Percentiles rank a stretch among this genome's conserved stretches.
phyloP scores from a whole-genome alignment of 208 protist genomes.

The Herpetomonas tarakana region DNA sequence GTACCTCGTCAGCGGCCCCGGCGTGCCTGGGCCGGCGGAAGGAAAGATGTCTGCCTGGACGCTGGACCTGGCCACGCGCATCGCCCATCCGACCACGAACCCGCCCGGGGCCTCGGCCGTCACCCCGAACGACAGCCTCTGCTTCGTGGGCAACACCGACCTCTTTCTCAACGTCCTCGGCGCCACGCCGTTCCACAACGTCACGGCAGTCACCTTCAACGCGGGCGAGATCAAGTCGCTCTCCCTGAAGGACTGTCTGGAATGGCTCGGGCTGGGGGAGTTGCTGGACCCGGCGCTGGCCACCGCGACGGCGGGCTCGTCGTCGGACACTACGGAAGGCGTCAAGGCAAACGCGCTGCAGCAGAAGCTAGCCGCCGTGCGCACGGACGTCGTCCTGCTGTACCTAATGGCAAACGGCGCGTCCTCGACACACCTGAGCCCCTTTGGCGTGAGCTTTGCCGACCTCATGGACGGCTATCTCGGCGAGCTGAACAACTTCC shows the following conservation, averaged over 20 bases:
- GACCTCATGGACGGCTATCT: conserved; percentile 64
- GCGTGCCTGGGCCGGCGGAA: conserved; percentile 54
- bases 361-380: conserved; percentile 34
- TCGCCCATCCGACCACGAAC: conserved; percentile 11
- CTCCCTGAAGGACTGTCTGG: conserved; percentile 50
- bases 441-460: conserved; percentile 37
- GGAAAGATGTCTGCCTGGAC: conserved; percentile 69
- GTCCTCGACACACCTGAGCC: conserved; percentile 35
- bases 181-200: conserved; percentile 58
- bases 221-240: conserved; percentile 61
- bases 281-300: conserved; percentile 12
- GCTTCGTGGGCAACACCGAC: conserved; percentile 56
- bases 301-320: not conserved
- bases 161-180: conserved; percentile 57
- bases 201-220: conserved; percentile 56
- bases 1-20: conserved; percentile 50
- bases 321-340: not conserved
- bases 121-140: conserved; percentile 50
- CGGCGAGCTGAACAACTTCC: conserved; percentile 3
- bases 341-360: conserved; percentile 1
- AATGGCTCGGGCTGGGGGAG: conserved; percentile 63
- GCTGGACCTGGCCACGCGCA: conserved; percentile 68
- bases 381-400: conserved; percentile 65
- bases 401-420: conserved; percentile 60
- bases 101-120: conserved; percentile 16